A percentile compares a stretch with the other conserved stretches of the same genome.
These are phyloP conservation scores for sorghum (Sorghum bicolor) DNA, from an alignment of 176 grass and related monocot genomes.

Conservation along the genomic window Sorghum_bicolor_NCBIv3 NC_012876.2:58561001-58561500, in stretches of 20 bases:
- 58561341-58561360: slow-evolving; percentile 54
- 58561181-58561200: background rate
- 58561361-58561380: slow-evolving; percentile 56
- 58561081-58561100: background rate
- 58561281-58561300: background rate
- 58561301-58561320: slow-evolving; percentile 7
- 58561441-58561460: slow-evolving; percentile 64
- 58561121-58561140: too few species aligned
- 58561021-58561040: background rate
- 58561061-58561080: background rate
- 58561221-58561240: too few species aligned
- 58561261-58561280: background rate
- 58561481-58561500: slow-evolving; percentile 63
- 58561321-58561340: slow-evolving; percentile 60
- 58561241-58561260: background rate
- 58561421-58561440: slow-evolving; percentile 50
- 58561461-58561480: slow-evolving; percentile 49
- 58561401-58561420: slow-evolving; percentile 12
- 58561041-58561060: background rate
- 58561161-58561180: background rate
- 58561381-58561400: slow-evolving; percentile 53
- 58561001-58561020: background rate
- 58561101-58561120: background rate
- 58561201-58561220: background rate
- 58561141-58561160: background rate